Base-by-base conservation (phyloP, 768 basidiomycete genomes). In the Pleurotus ostreatus region DNA sequence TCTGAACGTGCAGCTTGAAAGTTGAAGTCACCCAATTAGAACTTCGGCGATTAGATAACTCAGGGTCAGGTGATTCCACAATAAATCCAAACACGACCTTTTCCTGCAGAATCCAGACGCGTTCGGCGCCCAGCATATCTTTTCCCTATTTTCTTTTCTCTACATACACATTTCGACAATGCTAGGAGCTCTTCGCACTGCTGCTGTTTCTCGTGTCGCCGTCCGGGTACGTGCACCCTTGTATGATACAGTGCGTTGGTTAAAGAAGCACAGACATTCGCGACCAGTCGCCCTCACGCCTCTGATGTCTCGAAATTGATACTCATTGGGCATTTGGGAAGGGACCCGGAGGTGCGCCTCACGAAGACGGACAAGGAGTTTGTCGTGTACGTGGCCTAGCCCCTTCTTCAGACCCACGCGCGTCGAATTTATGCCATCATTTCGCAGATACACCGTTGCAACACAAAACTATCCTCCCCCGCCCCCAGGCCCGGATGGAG, bases 331-430 rank as follows among this genome's bases (percentile, higher is more conserved):
- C 81, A 82, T 46, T 70, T 95, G 44, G 81, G 79, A 16, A 84
- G 66, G 65, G 86, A 88, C 46, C 91, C 93, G 40, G 88, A 91
- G 63, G 65, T 81, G 44, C 82, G 84, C 54, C 72, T 72, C 23
- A 87, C 89, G 2, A 89, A 80, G 70, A 82, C 74, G 56, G 86
- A 92, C 55, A 89, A 84, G 66, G 89, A 92, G 80, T 95, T 83
- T 60, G 74, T 92, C 41, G 69, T 78, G 91, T 92, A 63, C 48
- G 87, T 78, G 18, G 57, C 41, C 56, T 18, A 6, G 58, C 39
- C 45, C 4, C 25, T n/a, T 46, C 12, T 2, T 8, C 38, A 15
- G 26, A 20, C 30, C 11, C 11, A 34, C 11, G 8, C 45, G 40
- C 43, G 41, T n/a, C 26, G 11, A 39, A 41, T 34, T 22, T 1